A percentile compares a stretch with the other conserved stretches of the same genome.
Conservation (phyloP, 179 eudicot species). For the Beta lomatogona region DNA sequence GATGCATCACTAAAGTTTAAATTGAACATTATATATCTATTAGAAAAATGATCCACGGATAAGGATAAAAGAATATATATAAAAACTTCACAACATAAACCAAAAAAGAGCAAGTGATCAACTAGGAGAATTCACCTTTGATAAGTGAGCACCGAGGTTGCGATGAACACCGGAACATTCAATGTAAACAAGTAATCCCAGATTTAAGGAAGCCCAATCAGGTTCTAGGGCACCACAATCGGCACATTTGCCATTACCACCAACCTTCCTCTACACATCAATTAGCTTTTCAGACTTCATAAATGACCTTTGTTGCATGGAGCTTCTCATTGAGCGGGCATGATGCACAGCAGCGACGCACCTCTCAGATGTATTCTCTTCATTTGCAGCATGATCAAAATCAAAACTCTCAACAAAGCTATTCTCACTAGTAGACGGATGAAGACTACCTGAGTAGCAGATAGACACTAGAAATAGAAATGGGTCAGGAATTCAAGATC, state of each 20-base stretch:
- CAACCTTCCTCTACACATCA: slow-evolving; percentile 70
- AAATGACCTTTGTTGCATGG: slow-evolving; percentile 67
- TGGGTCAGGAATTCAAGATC: slow-evolving; percentile 1
- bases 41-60: too few relatives aligned
- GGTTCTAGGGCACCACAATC: slow-evolving; percentile 99
- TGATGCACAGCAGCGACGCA: slow-evolving; percentile 52
- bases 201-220: slow-evolving; percentile 98
- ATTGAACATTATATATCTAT: too few relatives aligned
- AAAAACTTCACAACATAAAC: not conserved
- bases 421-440: slow-evolving; percentile 93
- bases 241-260: slow-evolving; percentile 92
- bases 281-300: slow-evolving; percentile 78
- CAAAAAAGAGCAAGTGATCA: not conserved
- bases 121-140: slow-evolving; percentile 60
- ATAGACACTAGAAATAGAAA: slow-evolving; percentile 60
- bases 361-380: slow-evolving; percentile 76
- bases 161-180: slow-evolving; percentile 99
- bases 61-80: too few relatives aligned
- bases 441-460: slow-evolving; percentile 81
- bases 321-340: slow-evolving; percentile 62
- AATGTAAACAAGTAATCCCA: slow-evolving; percentile 96
- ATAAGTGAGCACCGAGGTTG: slow-evolving; percentile 97
- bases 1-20: too few relatives aligned
- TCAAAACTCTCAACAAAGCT: slow-evolving; percentile 95
- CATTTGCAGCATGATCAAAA: slow-evolving; percentile 71